phyloP scores from a whole-genome alignment of 2,329 filamentous ascomycete species.

The Falciphora oryzae region DNA sequence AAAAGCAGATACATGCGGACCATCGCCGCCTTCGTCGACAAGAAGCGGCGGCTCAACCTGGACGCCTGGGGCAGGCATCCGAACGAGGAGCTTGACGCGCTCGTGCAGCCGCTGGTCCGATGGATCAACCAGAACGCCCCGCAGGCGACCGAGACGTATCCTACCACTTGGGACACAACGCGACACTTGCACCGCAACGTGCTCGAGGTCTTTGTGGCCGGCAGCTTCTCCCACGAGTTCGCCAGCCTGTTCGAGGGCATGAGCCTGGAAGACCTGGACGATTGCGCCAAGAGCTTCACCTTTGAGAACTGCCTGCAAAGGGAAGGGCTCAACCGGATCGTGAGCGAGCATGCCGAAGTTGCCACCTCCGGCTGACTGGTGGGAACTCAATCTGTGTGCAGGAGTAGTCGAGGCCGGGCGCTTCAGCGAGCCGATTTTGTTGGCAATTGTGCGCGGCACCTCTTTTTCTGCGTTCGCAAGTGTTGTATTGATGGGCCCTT shows the following conservation, averaged over 20 bases:
- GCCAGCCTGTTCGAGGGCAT: conserved; percentile 10
- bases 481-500: too few relatives aligned
- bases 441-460: too few relatives aligned
- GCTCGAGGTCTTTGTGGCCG: conserved; percentile 27
- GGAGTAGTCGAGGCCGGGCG: too few relatives aligned
- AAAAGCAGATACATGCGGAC: conserved; percentile 43
- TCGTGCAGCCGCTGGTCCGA: conserved; percentile 18
- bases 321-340: conserved; percentile 11
- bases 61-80: conserved; percentile 49
- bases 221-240: conserved; percentile 30
- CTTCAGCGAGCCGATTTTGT: too few relatives aligned
- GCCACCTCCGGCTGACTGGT: background rate
- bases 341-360: conserved; percentile 10
- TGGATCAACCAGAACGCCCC: conserved; percentile 21
- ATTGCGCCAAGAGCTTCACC: conserved; percentile 12
- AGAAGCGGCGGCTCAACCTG: conserved; percentile 47
- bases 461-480: too few relatives aligned
- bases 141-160: conserved; percentile 18
- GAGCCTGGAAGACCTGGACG: conserved; percentile 11
- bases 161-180: conserved; percentile 21
- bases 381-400: too few relatives aligned
- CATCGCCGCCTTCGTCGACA: conserved; percentile 46
- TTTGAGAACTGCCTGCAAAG: conserved; percentile 12
- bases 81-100: conserved; percentile 27
- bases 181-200: conserved; percentile 21